Evolutionary conservation across 2,329 filamentous ascomycete species (phyloP).

Genomic region (Paracamarosporium sp.): DNA sequence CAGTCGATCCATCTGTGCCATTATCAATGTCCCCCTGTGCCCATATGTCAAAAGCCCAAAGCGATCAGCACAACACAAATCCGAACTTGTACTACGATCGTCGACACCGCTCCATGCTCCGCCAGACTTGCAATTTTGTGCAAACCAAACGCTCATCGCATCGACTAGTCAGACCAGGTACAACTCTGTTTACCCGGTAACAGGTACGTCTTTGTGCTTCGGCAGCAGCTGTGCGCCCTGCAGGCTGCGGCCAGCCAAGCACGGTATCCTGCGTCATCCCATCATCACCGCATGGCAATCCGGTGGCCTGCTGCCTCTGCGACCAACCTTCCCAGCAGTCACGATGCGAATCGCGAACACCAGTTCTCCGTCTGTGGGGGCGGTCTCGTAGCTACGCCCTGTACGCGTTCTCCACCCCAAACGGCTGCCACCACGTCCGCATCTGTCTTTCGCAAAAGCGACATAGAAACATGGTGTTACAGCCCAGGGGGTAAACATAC

Average conservation of each 20-base stretch:
- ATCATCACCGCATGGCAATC: background rate
- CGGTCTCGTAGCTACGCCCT: background rate
- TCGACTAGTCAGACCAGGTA: constrained; percentile 14
- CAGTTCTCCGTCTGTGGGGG: constrained; percentile 15
- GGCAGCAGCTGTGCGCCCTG: constrained; percentile 22
- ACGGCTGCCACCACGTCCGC: background rate
- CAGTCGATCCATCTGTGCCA: constrained; percentile 7
- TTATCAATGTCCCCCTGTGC: background rate
- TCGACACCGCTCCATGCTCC: no score
- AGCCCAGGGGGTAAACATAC: constrained; percentile 11
- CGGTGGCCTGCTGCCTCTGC: background rate
- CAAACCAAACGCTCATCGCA: constrained; percentile 16
- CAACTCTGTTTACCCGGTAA: constrained; percentile 22
- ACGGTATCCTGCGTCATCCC: constrained; percentile 16
- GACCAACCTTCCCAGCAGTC: constrained; percentile 9
- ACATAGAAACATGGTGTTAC: constrained; percentile 8
- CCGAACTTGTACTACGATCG: no score
- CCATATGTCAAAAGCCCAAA: constrained; percentile 17
- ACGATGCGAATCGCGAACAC: constrained; percentile 15
- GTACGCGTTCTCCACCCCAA: constrained; percentile 5
- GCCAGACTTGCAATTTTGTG: constrained; percentile 8
- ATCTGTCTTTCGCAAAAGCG: background rate
- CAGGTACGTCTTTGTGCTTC: constrained; percentile 20
- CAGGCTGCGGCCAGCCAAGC: constrained; percentile 14
- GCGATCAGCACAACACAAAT: constrained; percentile 12